Evolutionary conservation across 345 rosid genomes (phyloP).

Genomic region (Eucalyptus cladocalyx): DNA sequence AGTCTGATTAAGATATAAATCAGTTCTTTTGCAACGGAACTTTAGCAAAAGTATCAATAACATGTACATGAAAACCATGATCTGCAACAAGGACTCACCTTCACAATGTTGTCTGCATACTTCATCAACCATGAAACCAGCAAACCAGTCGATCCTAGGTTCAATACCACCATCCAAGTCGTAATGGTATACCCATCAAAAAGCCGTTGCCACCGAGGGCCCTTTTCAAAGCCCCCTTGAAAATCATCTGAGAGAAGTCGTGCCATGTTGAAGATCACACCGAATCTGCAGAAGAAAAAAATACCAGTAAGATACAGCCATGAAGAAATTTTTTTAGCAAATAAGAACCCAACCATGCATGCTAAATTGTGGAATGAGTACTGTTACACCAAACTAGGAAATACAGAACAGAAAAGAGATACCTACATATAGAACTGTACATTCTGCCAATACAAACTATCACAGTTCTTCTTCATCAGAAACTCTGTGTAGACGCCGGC

Average conservation of each 20-base stretch:
- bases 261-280: slow-evolving; percentile 76
- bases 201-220: slow-evolving; percentile 89
- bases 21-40: not conserved
- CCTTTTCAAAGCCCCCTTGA: slow-evolving; percentile 78
- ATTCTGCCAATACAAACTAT: slow-evolving; percentile 92
- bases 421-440: slow-evolving; percentile 87
- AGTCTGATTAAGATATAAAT: not conserved
- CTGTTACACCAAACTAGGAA: not conserved
- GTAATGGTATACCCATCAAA: slow-evolving; percentile 65
- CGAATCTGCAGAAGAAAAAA: slow-evolving; percentile 35
- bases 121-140: slow-evolving; percentile 89
- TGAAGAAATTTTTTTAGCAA: not conserved
- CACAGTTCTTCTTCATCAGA: slow-evolving; percentile 91
- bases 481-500: slow-evolving; percentile 95
- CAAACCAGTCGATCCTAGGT: slow-evolving; percentile 74
- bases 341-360: not conserved
- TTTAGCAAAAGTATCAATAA: not conserved
- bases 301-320: not conserved
- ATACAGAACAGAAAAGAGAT: slow-evolving; percentile 14
- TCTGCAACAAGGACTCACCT: slow-evolving; percentile 29
- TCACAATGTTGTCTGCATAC: slow-evolving; percentile 88
- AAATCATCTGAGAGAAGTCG: slow-evolving; percentile 81
- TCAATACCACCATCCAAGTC: slow-evolving; percentile 82
- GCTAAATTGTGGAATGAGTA: not conserved
- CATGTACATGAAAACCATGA: not conserved